Evolutionary conservation across 345 rosid species (phyloP), one percentile per base, ranked within the genome.

Genomic region (Salix purpurea): DNA sequence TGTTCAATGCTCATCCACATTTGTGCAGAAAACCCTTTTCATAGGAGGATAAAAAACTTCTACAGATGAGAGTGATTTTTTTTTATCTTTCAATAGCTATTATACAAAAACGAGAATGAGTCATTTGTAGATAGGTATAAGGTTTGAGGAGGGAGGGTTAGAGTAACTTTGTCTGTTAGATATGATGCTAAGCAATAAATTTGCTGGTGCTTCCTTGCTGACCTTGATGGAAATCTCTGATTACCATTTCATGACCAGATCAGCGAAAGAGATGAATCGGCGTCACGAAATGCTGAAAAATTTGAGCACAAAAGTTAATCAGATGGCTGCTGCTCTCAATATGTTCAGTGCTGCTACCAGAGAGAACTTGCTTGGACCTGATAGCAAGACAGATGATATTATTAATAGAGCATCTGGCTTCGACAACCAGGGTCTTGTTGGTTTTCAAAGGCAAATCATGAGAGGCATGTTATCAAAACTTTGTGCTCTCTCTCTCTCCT

Each of bases 261-360:
- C 98, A 6, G 98, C 91, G 82, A 96, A 90, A 83, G 99, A 96
- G 89, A 89, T 93, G 90, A 96, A 96, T 78, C 92, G 94, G 48
- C 97, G 99, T 67, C 94, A 84, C 85, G 99, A 96, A 81, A 88
- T 90, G 97, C 83, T 89, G 67, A 83, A 87, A 37, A 92, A 91
- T 84, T 67, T 93, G 85, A 90, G 92, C 78, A 81, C 91, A 36
- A 91, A 89, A 82, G 91, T 89, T 28, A 91, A 80, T 78, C 97
- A 93, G 83, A 92, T 93, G 97, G 98, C 91, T 68, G 80, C 85
- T 78, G 56, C 88, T 2, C 84, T 96, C 92, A 92, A 91, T 84
- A 92, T 96, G 98, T 90, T 97, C 9, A 91, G 85, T 80, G 87
- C 88, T 71, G 93, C 97, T 30, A 89, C 84, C 77, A 87, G 92